Evolutionary conservation across 805 yeast genomes (phyloP), one percentile per base, ranked within the genome.

Genomic region (Saccharomycopsis olivae): DNA sequence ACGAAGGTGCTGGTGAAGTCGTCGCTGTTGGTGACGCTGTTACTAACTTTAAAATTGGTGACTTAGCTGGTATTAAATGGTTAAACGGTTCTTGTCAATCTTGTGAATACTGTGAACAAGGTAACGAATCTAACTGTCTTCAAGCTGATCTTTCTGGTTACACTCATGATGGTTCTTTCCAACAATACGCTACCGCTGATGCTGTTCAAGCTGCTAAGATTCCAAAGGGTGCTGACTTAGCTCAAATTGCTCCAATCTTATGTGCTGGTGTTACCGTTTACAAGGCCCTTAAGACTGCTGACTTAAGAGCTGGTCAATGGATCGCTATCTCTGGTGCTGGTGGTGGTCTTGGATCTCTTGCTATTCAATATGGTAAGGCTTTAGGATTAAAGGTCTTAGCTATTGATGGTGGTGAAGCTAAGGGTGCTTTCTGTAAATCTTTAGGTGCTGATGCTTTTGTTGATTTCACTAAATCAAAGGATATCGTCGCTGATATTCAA

Each of bases 131-230:
- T 35, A 71, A 68, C 54, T 74, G 81, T 62, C 75, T 61, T 17
- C 46, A 49, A 14, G 75, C 73, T 13, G 75, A 66, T 43, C 59
- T 70, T 44, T 69, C 73, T 10, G 78, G 95, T 53, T 85, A 81
- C 74, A 79, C 88, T 33, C 87, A 78, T 55, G 89, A 86, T 60
- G 95, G 95, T 51, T 76, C 94, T 27, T 83, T 85, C 78, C 94
- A 85, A 64, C 85, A 85, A 64, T 85, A 83, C 60, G 89, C 88
- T 28, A 76, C 88, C 32, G 94, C 88, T 27, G 87, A 83, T 59
- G 87, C 89, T 19, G 68, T 79, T 36, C 92, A 83, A 56, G 94
- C 92, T 24, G 92, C 94, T n/a, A 66, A 70, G 51, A 75, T 85
- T 53, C 88, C 94, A 45, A 55, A 69, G 53, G 81, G 78, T 44